Conservation (phyloP, 1,284 basidiomycete genomes). For the Schizophyllum commune region DNA sequence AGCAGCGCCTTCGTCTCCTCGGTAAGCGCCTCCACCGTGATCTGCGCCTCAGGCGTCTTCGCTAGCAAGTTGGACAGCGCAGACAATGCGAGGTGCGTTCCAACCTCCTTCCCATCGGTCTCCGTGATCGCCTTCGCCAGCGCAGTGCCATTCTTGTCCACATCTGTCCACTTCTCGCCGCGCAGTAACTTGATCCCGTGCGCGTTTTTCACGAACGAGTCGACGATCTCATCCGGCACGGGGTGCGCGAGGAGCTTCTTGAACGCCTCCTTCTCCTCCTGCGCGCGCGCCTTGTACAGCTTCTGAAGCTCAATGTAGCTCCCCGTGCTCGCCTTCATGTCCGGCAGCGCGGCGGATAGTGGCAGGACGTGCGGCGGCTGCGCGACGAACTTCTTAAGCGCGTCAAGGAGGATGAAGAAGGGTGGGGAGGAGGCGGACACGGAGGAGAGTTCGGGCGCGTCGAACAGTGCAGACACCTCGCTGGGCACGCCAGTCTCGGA, state of each 20-base stretch:
- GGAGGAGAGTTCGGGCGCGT: constrained; percentile 43
- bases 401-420: constrained; percentile 84
- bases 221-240: constrained; percentile 52
- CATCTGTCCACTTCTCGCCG: constrained; percentile 58
- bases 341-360: constrained; percentile 68
- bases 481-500: constrained; percentile 60
- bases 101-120: constrained; percentile 32
- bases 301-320: constrained; percentile 78
- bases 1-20: constrained; percentile 33
- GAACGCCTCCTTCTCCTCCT: constrained; percentile 59
- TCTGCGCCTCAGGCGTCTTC: constrained; percentile 19
- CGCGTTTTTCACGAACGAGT: constrained; percentile 87
- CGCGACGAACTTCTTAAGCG: constrained; percentile 57
- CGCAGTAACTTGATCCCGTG: constrained; percentile 75
- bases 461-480: constrained; percentile 59
- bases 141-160: constrained; percentile 45
- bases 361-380: constrained; percentile 41
- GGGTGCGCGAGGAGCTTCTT: constrained; percentile 34
- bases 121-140: constrained; percentile 31
- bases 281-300: constrained; percentile 66
- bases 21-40: constrained; percentile 30
- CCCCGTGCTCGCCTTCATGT: constrained; percentile 91
- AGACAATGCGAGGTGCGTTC: constrained; percentile 60
- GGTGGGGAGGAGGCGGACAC: constrained; percentile 39
- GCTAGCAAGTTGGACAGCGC: constrained; percentile 36